Conservation (phyloP, 2,329 filamentous ascomycete species). For the Trichoderma brevicompactum region DNA sequence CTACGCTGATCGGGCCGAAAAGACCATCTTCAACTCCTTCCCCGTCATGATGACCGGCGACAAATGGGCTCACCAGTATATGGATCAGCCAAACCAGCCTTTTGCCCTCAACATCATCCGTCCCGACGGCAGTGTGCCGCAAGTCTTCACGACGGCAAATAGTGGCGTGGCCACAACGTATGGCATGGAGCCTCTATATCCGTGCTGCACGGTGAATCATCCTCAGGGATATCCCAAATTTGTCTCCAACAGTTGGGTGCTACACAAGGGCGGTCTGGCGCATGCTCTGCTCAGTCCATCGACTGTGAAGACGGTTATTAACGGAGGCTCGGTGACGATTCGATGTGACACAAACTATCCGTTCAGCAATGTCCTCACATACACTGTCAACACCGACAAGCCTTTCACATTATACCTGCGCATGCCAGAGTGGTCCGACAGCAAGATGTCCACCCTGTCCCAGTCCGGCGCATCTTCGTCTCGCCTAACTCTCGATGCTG, state of each 20-base stretch:
- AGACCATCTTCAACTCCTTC: constrained; percentile 59
- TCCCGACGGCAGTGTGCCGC: constrained; percentile 33
- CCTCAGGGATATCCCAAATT: constrained; percentile 62
- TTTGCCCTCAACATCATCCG: constrained; percentile 49
- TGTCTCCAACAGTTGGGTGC: constrained; percentile 52
- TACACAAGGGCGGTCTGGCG: constrained; percentile 50
- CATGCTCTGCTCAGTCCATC: constrained; percentile 56
- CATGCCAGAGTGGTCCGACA: constrained; percentile 36
- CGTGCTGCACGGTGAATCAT: constrained; percentile 64
- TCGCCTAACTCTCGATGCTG: constrained; percentile 18
- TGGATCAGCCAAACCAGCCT: constrained; percentile 58
- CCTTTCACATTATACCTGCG: constrained; percentile 39
- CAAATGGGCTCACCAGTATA: constrained; percentile 61
- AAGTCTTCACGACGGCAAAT: constrained; percentile 54
- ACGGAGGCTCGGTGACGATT: constrained; percentile 43
- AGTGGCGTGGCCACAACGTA: constrained; percentile 46
- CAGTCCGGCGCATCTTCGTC: constrained; percentile 18
- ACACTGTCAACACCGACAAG: constrained; percentile 37
- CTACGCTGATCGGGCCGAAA: constrained; percentile 57
- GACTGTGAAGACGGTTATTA: constrained; percentile 45
- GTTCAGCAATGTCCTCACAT: constrained; percentile 37
- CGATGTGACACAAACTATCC: constrained; percentile 55
- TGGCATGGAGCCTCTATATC: constrained; percentile 56
- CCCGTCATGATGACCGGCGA: constrained; percentile 56
- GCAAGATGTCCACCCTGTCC: constrained; percentile 19